Evolutionary conservation across 352 stramenopile genomes (phyloP).

Genomic region (Phytophthora uliginosa): DNA sequence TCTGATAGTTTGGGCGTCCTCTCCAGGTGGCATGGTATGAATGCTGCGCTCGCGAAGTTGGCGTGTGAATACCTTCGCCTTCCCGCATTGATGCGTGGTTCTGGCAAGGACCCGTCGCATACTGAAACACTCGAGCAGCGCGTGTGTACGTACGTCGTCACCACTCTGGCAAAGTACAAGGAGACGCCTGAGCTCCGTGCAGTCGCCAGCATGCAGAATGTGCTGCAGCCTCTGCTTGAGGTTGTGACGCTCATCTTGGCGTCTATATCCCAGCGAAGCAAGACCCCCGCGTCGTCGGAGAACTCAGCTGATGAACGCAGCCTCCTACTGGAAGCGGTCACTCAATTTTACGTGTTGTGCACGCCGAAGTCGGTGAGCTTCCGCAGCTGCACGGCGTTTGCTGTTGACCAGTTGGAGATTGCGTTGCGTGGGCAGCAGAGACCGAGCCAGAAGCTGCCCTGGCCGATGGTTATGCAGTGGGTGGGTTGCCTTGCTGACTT

Average conservation of each 20-base stretch:
- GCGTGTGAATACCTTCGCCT: slow-evolving; percentile 63
- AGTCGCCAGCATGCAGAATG: slow-evolving; percentile 68
- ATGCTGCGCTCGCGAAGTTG: slow-evolving; percentile 74
- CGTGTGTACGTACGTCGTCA: slow-evolving; percentile 63
- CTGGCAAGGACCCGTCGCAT: slow-evolving; percentile 18
- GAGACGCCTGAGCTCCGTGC: slow-evolving; percentile 68
- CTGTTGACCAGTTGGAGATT: slow-evolving; percentile 65
- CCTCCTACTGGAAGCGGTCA: slow-evolving; percentile 67
- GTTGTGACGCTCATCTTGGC: slow-evolving; percentile 65
- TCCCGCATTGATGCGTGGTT: slow-evolving; percentile 29
- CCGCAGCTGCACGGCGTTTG: slow-evolving; percentile 79
- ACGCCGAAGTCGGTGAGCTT: slow-evolving; percentile 80
- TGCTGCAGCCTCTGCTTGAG: slow-evolving; percentile 69
- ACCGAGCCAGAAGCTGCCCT: slow-evolving; percentile 42
- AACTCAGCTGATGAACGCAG: slow-evolving; percentile 37
- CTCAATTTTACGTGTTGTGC: slow-evolving; percentile 71
- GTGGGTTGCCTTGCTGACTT: slow-evolving; percentile 73
- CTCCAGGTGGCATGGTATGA: slow-evolving; percentile 80
- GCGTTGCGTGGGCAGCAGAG: slow-evolving; percentile 43
- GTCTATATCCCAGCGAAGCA: slow-evolving; percentile 14
- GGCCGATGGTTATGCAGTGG: slow-evolving; percentile 80
- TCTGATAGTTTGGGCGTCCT: slow-evolving; percentile 51
- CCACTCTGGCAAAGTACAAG: slow-evolving; percentile 70
- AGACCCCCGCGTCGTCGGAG: background rate
- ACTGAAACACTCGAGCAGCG: slow-evolving; percentile 49